These are phyloP conservation scores for Polygonum aviculare DNA, from an alignment of 148 eudicot genomes.

Conservation along the genomic window DNA sequence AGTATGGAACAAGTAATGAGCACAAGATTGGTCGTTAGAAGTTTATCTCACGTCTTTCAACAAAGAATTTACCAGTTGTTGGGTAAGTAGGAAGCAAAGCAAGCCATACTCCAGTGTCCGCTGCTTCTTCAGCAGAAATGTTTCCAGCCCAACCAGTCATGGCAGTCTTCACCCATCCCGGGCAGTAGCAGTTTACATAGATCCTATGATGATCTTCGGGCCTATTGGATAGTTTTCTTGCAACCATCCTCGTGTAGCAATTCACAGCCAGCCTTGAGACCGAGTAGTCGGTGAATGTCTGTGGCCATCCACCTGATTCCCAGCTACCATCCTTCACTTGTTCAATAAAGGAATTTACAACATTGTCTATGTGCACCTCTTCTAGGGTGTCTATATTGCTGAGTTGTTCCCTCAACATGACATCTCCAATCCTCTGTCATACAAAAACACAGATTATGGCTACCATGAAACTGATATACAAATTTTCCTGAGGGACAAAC, in stretches of 20 bases:
- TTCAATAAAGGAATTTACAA: conserved; percentile 44
- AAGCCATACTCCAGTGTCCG: conserved; percentile 96
- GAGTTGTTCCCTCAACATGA: conserved; percentile 59
- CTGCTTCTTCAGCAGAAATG: conserved; percentile 77
- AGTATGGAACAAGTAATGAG: not conserved
- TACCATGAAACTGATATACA: not conserved
- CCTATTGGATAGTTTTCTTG: conserved; percentile 36
- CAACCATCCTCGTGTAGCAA: conserved; percentile 70
- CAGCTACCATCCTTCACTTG: conserved; percentile 84
- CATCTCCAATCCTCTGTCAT: conserved; percentile 55
- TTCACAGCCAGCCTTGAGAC: conserved; percentile 84
- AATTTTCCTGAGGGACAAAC: not conserved
- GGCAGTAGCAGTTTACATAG: conserved; percentile 78
- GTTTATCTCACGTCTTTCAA: conserved; percentile 81
- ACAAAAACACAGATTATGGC: not conserved
- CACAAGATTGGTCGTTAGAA: conserved; percentile 20
- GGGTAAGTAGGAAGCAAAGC: conserved; percentile 59
- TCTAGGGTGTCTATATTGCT: conserved; percentile 46
- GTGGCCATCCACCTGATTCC: conserved; percentile 77
- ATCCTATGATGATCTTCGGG: conserved; percentile 68
- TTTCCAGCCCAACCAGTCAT: conserved; percentile 95
- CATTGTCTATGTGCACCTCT: conserved; percentile 60
- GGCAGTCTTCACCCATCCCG: conserved; percentile 95
- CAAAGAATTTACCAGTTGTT: conserved; percentile 69
- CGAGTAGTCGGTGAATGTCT: conserved; percentile 67